A percentile compares a stretch with the other conserved stretches of the same genome.
phyloP scores from a whole-genome alignment of 202 grass and related monocot genomes.

The Hordeum pubiflorum region DNA sequence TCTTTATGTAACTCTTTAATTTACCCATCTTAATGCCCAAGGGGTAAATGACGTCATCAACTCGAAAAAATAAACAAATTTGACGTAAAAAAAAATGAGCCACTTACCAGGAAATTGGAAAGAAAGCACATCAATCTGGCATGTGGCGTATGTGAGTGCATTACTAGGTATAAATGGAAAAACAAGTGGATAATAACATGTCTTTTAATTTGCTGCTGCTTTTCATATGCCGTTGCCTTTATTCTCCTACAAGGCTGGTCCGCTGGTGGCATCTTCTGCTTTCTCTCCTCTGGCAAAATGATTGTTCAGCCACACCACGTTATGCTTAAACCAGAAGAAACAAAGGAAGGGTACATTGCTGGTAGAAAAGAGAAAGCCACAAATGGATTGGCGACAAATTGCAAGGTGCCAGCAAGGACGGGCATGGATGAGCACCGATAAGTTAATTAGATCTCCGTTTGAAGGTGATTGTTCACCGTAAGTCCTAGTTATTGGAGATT shows the following conservation, averaged over 20 bases:
- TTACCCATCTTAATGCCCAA: neutral
- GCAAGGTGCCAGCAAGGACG: neutral
- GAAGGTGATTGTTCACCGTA: conserved; percentile 19
- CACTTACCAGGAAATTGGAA: neutral
- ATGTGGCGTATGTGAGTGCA: neutral
- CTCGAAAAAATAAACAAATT: neutral
- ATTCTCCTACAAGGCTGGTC: neutral
- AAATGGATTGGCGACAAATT: neutral
- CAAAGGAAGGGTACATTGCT: neutral
- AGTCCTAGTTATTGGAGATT: conserved; percentile 1
- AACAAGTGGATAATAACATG: neutral
- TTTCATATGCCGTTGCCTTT: neutral
- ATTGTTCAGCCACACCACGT: neutral
- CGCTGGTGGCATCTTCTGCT: neutral
- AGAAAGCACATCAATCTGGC: neutral
- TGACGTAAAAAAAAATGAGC: neutral
- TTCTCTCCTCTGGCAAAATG: neutral
- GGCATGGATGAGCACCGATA: neutral
- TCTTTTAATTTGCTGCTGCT: neutral
- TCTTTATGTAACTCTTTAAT: no score
- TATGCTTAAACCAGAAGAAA: neutral
- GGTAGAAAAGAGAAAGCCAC: neutral
- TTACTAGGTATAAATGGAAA: no score
- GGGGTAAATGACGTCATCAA: neutral
- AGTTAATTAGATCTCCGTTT: neutral